Evolutionary conservation across 1,284 basidiomycete genomes (phyloP), one percentile per base, ranked within the genome.

Genomic region (Fomitopsis palustris): DNA sequence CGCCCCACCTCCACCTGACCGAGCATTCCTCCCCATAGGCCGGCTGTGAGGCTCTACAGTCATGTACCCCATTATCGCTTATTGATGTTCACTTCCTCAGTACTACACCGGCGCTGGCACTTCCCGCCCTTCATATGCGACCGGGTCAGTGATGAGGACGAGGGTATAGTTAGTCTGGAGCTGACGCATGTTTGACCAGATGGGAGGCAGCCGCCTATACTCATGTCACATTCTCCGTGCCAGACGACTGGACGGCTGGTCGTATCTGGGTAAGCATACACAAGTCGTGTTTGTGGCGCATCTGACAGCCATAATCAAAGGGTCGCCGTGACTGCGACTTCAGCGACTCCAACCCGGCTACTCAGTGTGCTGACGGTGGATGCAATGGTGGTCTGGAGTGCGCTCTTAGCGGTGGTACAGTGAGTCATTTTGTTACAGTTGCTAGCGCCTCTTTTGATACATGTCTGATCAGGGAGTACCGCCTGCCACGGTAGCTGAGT

Each of bases 371-470:
- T 6, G 72, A 73, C 53, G 80, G 80, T 55, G 78, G 77, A 21
- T 80, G 78, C 67, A 78, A 77, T 58, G 78, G 81, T 31, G 81
- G 81, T 42, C 71, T 83, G 3, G 59, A 69, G 42, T 82, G 81
- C 59, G 75, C 77, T 63, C 59, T 68, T 3, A 59, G 65, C 54
- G 73, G 71, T 27, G 78, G 79, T 2, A 78, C 77, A 3, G 76
- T 75, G 45, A 56, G 62, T 58, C 6, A 75, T n/a, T 70, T 73
- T n/a, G 66, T 69, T 33, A 59, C n/a, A 27, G 31, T 16, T 41
- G 0, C 17, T 14, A 31, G 9, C 23, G 21, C 16, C 19, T 47
- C 9, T 39, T 21, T n/a, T 41, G 16, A 21, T 35, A 37, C 9
- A 31, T 49, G 39, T 23, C 23, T 17, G 2, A n/a, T 41, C 38